phyloP scores from a whole-genome alignment of 129 eudicot species.

The Flaveria linearis region DNA sequence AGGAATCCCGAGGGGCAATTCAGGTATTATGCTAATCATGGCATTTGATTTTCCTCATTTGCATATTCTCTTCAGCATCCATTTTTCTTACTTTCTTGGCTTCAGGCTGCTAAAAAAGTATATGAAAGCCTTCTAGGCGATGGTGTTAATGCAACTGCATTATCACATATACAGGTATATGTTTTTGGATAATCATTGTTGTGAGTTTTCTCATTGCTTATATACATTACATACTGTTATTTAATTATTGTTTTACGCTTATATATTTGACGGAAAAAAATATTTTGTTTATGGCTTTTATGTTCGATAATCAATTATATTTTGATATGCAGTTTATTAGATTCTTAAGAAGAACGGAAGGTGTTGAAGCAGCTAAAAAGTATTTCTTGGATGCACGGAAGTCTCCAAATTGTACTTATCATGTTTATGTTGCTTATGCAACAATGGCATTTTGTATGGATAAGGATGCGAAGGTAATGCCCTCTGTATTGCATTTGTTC shows the following conservation, averaged over 20 bases:
- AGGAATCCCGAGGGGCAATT: slow-evolving; percentile 92
- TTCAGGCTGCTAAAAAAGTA: slow-evolving; percentile 85
- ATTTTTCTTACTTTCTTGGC: not conserved
- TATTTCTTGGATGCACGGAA: slow-evolving; percentile 84
- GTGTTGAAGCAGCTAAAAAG: slow-evolving; percentile 94
- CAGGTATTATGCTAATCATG: slow-evolving; percentile 50
- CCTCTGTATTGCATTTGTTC: slow-evolving; percentile 9
- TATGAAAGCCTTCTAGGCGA: slow-evolving; percentile 91
- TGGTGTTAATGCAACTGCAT: slow-evolving; percentile 67
- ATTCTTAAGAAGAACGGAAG: slow-evolving; percentile 96
- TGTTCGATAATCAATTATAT: not conserved
- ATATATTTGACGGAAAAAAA: slow-evolving; percentile 3
- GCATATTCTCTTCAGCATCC: slow-evolving; percentile 17
- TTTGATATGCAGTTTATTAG: slow-evolving; percentile 65
- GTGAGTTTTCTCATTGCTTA: not conserved
- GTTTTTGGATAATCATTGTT: not conserved
- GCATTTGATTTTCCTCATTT: slow-evolving; percentile 5
- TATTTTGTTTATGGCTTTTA: not conserved
- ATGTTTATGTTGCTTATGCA: slow-evolving; percentile 97
- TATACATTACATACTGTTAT: not conserved
- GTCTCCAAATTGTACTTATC: slow-evolving; percentile 91
- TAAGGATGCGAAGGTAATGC: slow-evolving; percentile 87
- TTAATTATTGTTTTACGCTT: not conserved
- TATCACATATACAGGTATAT: slow-evolving; percentile 88
- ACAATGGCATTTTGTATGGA: slow-evolving; percentile 93